A percentile compares a stretch with the other conserved stretches of the same genome.
These are phyloP conservation scores for Lojkania enalia DNA, from an alignment of 2,329 filamentous ascomycete genomes.

Conservation along the genomic window DNA sequence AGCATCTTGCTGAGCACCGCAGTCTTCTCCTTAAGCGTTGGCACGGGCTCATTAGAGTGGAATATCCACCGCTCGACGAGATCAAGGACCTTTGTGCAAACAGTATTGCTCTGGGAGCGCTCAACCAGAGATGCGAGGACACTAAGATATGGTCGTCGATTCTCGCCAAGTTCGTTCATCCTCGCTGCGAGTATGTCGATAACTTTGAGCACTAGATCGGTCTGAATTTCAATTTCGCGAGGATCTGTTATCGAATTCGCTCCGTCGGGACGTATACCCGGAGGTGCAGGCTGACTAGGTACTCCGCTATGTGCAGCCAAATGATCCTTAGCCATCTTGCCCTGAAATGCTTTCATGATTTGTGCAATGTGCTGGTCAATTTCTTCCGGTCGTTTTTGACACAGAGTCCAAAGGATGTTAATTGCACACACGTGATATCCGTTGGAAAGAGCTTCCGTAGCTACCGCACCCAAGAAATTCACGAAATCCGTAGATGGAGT, in stretches of 20 bases:
- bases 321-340: slow-evolving; percentile 91
- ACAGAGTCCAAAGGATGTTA: slow-evolving; percentile 91
- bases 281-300: slow-evolving; percentile 34
- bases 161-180: slow-evolving; percentile 91
- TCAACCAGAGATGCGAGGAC: slow-evolving; percentile 94
- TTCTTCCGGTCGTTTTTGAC: slow-evolving; percentile 78
- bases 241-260: slow-evolving; percentile 65
- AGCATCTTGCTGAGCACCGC: slow-evolving; percentile 99
- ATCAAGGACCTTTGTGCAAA: slow-evolving; percentile 89
- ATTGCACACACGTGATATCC: slow-evolving; percentile 84
- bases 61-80: slow-evolving; percentile 98
- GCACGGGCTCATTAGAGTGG: slow-evolving; percentile 90
- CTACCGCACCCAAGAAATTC: slow-evolving; percentile 79
- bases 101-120: slow-evolving; percentile 81
- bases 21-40: slow-evolving; percentile 97
- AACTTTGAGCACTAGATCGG: slow-evolving; percentile 88
- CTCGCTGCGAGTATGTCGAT: slow-evolving; percentile 89
- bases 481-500: slow-evolving; percentile 84
- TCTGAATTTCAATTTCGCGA: slow-evolving; percentile 86
- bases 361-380: slow-evolving; percentile 87
- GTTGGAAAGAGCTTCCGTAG: slow-evolving; percentile 82
- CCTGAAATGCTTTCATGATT: slow-evolving; percentile 91
- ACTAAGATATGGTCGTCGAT: slow-evolving; percentile 89
- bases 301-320: slow-evolving; percentile 65
- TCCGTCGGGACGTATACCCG: slow-evolving; percentile 56